phyloP scores from a whole-genome alignment of 2,329 filamentous ascomycete species.

The Sporothrix curviconia region DNA sequence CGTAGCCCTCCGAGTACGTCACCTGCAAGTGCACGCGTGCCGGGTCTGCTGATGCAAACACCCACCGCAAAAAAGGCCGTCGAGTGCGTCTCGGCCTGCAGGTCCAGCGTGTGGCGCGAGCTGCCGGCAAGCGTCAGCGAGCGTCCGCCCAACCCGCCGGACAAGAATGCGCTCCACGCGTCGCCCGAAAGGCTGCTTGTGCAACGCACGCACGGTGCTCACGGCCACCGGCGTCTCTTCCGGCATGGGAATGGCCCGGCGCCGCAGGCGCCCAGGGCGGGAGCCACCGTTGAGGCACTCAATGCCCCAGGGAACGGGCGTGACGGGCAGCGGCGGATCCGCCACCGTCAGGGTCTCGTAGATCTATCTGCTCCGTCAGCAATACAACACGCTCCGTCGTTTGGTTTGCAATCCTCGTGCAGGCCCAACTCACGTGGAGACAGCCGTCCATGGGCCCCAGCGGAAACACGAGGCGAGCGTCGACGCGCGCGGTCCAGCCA shows the following conservation, averaged over 20 bases:
- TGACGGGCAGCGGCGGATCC: not conserved
- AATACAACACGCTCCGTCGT: too few species aligned
- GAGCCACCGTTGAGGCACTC: conserved; percentile 33
- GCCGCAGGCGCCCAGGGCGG: conserved; percentile 32
- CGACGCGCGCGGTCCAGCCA: conserved; percentile 25
- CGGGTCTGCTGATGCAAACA: conserved; percentile 18
- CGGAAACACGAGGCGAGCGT: too few species aligned
- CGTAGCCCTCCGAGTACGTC: conserved; percentile 30
- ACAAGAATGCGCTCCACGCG: too few species aligned
- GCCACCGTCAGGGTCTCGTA: conserved; percentile 19
- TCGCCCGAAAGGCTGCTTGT: conserved; percentile 13
- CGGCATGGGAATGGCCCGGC: conserved; percentile 33
- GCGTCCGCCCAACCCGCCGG: too few species aligned
- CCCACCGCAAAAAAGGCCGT: conserved; percentile 25
- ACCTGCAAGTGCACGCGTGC: conserved; percentile 20
- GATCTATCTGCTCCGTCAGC: too few species aligned
- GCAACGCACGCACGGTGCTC: conserved; percentile 23
- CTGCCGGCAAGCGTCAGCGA: conserved; percentile 13
- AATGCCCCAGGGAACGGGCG: conserved; percentile 25
- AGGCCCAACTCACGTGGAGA: too few species aligned
- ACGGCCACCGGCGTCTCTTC: conserved; percentile 22
- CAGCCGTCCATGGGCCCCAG: too few species aligned
- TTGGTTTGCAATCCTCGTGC: too few species aligned
- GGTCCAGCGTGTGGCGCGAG: conserved; percentile 22
- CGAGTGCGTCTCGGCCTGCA: conserved; percentile 24